These are phyloP conservation scores for Eucalyptus globulus DNA, from an alignment of 345 rosid genomes.

Conservation along the genomic window DNA sequence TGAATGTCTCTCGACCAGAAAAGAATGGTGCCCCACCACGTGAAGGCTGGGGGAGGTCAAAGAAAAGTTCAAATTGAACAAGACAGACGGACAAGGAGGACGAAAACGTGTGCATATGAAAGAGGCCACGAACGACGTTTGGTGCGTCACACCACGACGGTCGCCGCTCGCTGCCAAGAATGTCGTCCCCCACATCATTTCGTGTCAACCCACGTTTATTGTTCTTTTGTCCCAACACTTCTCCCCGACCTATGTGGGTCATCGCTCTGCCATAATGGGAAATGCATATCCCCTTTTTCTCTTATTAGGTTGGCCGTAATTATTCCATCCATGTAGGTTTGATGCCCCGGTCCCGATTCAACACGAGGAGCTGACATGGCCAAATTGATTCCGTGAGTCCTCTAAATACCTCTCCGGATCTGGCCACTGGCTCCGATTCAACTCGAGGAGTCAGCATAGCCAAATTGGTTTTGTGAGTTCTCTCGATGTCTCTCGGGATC, in stretches of 20 bases:
- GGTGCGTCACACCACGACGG: background rate
- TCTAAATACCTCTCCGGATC: background rate
- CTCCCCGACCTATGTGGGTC: background rate
- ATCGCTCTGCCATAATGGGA: background rate
- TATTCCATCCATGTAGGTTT: background rate
- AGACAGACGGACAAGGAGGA: background rate
- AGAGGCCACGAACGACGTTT: background rate
- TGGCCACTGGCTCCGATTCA: background rate
- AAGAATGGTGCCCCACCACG: background rate
- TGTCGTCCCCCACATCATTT: background rate
- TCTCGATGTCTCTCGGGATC: background rate
- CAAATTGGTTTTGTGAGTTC: background rate
- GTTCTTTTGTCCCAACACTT: background rate
- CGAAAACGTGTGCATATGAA: background rate
- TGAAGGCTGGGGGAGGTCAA: background rate
- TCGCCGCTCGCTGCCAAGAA: background rate
- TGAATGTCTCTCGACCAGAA: background rate
- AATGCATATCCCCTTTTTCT: background rate
- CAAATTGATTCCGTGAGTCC: background rate
- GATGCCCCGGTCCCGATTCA: background rate
- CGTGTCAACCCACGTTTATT: background rate
- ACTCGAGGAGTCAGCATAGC: background rate
- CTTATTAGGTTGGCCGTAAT: background rate
- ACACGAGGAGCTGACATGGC: background rate
- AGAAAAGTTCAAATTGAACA: background rate